Conservation (phyloP, 257 asterid genomes). For the Jaltomata sinuosa region DNA sequence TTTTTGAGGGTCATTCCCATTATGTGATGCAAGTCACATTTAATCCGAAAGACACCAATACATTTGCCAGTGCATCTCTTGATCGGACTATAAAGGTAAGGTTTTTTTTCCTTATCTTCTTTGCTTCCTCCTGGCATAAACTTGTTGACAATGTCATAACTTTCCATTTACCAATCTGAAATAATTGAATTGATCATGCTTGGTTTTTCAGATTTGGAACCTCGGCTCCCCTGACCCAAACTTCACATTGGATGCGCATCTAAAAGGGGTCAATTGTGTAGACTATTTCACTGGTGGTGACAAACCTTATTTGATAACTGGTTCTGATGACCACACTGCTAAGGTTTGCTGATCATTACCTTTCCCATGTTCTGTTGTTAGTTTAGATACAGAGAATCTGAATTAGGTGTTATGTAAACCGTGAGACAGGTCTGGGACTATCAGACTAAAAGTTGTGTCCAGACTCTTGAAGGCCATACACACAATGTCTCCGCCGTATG, state of each 20-base stretch:
- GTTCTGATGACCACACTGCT: slow-evolving; percentile 99
- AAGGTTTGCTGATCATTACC: slow-evolving; percentile 44
- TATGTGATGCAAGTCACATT: slow-evolving; percentile 99
- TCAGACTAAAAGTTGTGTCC: slow-evolving; percentile 97
- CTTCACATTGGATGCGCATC: slow-evolving; percentile 93
- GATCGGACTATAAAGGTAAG: slow-evolving; percentile 95
- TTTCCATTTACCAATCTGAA: background rate
- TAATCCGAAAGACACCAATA: slow-evolving; percentile 96
- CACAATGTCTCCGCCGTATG: slow-evolving; percentile 99
- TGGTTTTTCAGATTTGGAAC: slow-evolving; percentile 77
- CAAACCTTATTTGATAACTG: slow-evolving; percentile 86
- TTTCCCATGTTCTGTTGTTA: slow-evolving; percentile 11
- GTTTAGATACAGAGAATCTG: background rate
- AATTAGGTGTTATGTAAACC: slow-evolving; percentile 5
- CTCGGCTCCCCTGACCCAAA: slow-evolving; percentile 99
- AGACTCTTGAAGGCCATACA: slow-evolving; percentile 95
- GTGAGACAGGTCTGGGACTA: slow-evolving; percentile 91
- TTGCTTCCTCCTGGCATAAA: background rate
- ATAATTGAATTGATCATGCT: background rate
- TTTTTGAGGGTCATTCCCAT: slow-evolving; percentile 98
- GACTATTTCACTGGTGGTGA: slow-evolving; percentile 98
- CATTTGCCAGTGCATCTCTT: slow-evolving; percentile 99
- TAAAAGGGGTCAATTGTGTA: slow-evolving; percentile 95
- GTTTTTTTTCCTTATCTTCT: background rate
- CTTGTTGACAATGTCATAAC: background rate